phyloP scores from a whole-genome alignment of 768 basidiomycete genomes.

The Lactifluus rugatus region DNA sequence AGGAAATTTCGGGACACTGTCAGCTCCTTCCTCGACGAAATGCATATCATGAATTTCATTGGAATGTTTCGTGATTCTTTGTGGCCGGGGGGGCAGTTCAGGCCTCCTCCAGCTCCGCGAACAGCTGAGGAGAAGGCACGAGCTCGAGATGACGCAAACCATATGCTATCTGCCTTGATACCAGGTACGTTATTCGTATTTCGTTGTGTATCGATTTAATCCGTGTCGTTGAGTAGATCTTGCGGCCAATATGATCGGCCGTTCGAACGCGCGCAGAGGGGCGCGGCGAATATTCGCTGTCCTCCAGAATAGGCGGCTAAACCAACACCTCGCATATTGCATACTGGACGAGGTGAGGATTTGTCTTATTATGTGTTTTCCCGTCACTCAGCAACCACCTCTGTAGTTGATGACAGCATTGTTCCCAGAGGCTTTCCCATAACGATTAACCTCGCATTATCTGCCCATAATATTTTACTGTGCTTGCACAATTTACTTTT shows the following conservation, averaged over 20 bases:
- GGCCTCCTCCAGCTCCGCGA: constrained; percentile 49
- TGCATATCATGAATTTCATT: constrained; percentile 59
- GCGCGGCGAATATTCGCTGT: constrained; percentile 90
- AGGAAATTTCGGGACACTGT: constrained; percentile 85
- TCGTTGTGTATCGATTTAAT: neutral
- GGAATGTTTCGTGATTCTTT: constrained; percentile 58
- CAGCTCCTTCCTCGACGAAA: constrained; percentile 53
- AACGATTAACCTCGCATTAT: neutral
- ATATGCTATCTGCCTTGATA: constrained; percentile 82
- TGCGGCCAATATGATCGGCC: constrained; percentile 97
- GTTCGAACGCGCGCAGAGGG: constrained; percentile 87
- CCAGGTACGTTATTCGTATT: constrained; percentile 49
- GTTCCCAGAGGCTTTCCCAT: constrained; percentile 41
- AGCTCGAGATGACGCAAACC: constrained; percentile 80
- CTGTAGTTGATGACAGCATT: constrained; percentile 46
- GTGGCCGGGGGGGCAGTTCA: constrained; percentile 81
- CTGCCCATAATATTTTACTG: neutral
- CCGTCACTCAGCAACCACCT: neutral
- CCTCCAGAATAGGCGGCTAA: constrained; percentile 86
- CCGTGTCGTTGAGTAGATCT: constrained; percentile 45
- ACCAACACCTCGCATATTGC: constrained; percentile 85
- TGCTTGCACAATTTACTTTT: neutral
- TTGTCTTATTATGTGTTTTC: neutral
- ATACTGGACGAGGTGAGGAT: constrained; percentile 76
- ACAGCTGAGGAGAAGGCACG: constrained; percentile 70